These are phyloP conservation scores for Gomphus bonarii DNA, from an alignment of 1,284 basidiomycete genomes.

Conservation along the genomic window DNA sequence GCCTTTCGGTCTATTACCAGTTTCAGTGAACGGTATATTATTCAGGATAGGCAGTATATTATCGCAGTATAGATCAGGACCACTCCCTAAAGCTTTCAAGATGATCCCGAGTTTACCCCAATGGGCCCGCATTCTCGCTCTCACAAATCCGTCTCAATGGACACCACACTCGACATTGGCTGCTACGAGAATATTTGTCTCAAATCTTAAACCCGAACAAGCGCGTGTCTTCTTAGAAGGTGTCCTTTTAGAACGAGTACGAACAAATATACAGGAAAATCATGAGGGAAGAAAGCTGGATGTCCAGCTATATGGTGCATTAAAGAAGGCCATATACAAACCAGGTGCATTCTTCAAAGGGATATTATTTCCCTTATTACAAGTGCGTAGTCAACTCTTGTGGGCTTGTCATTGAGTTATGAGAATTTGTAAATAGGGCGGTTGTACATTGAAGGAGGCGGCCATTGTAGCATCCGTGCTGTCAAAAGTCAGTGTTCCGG, in stretches of 20 bases:
- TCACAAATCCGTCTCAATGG: constrained; percentile 91
- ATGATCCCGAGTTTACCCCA: constrained; percentile 92
- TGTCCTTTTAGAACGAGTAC: constrained; percentile 83
- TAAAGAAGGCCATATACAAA: constrained; percentile 92
- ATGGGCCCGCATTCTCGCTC: constrained; percentile 93
- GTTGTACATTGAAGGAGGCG: constrained; percentile 91
- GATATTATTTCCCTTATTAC: constrained; percentile 90
- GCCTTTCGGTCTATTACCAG: background rate
- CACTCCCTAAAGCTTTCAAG: constrained; percentile 96
- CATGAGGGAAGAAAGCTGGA: constrained; percentile 65
- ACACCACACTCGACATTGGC: constrained; percentile 92
- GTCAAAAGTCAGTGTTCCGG: constrained; percentile 86
- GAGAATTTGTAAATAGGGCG: constrained; percentile 30
- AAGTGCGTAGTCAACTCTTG: constrained; percentile 40
- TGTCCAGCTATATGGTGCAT: constrained; percentile 88
- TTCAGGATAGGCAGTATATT: constrained; percentile 79
- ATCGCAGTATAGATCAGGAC: constrained; percentile 89
- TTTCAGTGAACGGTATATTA: constrained; percentile 2
- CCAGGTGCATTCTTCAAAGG: constrained; percentile 99
- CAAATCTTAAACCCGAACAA: constrained; percentile 93
- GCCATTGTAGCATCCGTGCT: constrained; percentile 91
- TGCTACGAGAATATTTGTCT: constrained; percentile 92
- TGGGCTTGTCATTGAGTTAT: background rate
- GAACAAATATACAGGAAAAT: constrained; percentile 81
- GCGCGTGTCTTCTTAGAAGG: constrained; percentile 92